Base-by-base conservation (phyloP, 768 basidiomycete species). In the Auriculariales sp. region DNA sequence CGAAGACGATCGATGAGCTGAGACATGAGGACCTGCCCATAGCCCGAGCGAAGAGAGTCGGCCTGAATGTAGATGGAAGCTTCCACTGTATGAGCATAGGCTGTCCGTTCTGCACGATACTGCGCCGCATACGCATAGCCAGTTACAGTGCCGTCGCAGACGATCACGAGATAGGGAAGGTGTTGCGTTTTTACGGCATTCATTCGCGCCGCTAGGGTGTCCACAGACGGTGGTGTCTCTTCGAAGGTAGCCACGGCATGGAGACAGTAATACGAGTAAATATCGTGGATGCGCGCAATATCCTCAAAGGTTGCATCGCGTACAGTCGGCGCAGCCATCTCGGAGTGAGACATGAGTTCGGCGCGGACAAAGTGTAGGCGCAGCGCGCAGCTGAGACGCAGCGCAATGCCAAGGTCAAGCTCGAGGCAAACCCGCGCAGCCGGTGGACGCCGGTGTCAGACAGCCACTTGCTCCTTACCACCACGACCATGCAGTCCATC, bases 401-500 rank as follows among this genome's bases (percentile, higher is more conserved):
- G n/a, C n/a, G n/a, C n/a, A n/a, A n/a, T n/a, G n/a, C n/a, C n/a
- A n/a, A n/a, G n/a, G n/a, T n/a, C n/a, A n/a, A n/a, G n/a, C n/a
- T n/a, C n/a, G n/a, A n/a, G n/a, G n/a, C n/a, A n/a, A n/a, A n/a
- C n/a, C n/a, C n/a, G n/a, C n/a, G n/a, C n/a, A n/a, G n/a, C n/a
- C n/a, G n/a, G n/a, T n/a, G n/a, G n/a, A n/a, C n/a, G n/a, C n/a
- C n/a, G n/a, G n/a, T n/a, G n/a, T n/a, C n/a, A n/a, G n/a, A n/a
- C n/a, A n/a, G n/a, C n/a, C n/a, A n/a, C n/a, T n/a, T n/a, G n/a
- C n/a, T n/a, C 24, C 4, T 25, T 45, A 10, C 22, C 10, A 29
- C 27, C 49, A 15, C 51, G 28, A 52, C 59, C 54, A 89, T 91
- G 86, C 86, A 90, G 64, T 66, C 81, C 29, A 83, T 98, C 61